Conservation (phyloP, 2,329 filamentous ascomycete species). For the Pseudogymnoascus sp. region DNA sequence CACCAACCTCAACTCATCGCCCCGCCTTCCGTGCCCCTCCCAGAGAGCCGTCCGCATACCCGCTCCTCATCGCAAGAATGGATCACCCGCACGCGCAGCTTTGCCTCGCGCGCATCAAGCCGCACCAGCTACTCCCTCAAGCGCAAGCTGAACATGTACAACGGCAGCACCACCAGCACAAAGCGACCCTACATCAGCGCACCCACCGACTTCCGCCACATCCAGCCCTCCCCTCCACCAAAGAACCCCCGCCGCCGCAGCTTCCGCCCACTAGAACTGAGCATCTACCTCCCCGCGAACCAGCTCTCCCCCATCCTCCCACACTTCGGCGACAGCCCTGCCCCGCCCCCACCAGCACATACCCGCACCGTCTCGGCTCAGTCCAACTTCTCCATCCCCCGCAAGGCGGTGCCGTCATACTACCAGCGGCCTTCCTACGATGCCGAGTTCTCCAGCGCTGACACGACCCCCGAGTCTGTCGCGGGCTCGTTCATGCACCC, state of each 20-base stretch:
- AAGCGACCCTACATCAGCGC: conserved; percentile 47
- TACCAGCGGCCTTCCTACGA: background rate
- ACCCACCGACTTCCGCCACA: conserved; percentile 52
- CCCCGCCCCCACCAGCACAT: conserved; percentile 17
- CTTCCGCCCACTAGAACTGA: conserved; percentile 50
- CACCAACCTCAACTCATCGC: conserved; percentile 33
- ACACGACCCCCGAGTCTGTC: conserved; percentile 5
- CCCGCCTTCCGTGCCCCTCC: conserved; percentile 27
- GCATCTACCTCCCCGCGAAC: conserved; percentile 40
- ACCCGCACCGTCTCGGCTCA: conserved; percentile 24
- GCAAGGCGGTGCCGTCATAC: conserved; percentile 24
- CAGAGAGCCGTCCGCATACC: conserved; percentile 24
- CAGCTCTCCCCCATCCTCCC: conserved; percentile 49
- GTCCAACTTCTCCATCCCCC: conserved; percentile 22
- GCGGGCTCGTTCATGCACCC: conserved; percentile 7
- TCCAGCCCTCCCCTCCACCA: conserved; percentile 29
- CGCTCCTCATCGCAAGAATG: conserved; percentile 21
- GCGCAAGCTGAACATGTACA: conserved; percentile 34
- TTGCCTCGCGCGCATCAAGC: conserved; percentile 34
- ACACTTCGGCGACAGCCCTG: conserved; percentile 32
- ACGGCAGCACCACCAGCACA: conserved; percentile 30
- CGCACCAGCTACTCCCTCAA: conserved; percentile 38
- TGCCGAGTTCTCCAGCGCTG: background rate
- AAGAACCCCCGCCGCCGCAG: conserved; percentile 22
- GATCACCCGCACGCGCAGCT: conserved; percentile 31